Conservation (phyloP, 306 rosid species). For the Cicer chorassanicum region DNA sequence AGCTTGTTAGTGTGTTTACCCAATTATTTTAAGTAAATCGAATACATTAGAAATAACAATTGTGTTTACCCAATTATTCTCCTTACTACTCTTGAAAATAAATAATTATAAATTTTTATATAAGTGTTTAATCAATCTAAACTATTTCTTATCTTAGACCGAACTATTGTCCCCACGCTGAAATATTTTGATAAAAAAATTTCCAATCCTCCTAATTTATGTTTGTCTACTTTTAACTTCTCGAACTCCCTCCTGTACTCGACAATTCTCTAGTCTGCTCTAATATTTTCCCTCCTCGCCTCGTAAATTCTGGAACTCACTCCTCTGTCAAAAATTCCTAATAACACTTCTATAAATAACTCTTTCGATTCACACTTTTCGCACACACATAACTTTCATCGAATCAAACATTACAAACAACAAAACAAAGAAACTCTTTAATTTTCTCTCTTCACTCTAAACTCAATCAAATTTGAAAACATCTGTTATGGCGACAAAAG, state of each 20-base stretch:
- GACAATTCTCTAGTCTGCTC: slow-evolving; percentile 48
- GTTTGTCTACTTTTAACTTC: slow-evolving; percentile 1
- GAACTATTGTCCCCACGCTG: too few species aligned
- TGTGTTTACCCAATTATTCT: too few species aligned
- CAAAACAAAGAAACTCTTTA: not conserved
- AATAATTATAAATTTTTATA: too few species aligned
- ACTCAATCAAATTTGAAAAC: not conserved
- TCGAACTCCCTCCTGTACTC: slow-evolving; percentile 47
- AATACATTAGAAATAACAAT: too few species aligned
- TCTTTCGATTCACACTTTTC: too few species aligned
- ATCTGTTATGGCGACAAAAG: slow-evolving; percentile 61
- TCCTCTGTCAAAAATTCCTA: not conserved
- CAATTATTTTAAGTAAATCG: too few species aligned
- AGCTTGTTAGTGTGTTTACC: too few species aligned
- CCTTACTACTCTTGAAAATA: too few species aligned
- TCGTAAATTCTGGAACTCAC: slow-evolving; percentile 28
- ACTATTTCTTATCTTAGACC: too few species aligned
- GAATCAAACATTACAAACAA: not conserved
- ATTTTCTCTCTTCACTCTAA: not conserved
- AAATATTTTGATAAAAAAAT: too few species aligned
- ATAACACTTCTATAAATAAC: slow-evolving; percentile 10
- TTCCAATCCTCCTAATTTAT: too few species aligned
- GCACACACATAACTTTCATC: not conserved
- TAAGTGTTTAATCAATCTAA: too few species aligned
- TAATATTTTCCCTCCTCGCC: not conserved